Percentiles rank a stretch among this genome's conserved stretches.
These are phyloP conservation scores for Xenoacremonium recifei DNA, from an alignment of 2,329 filamentous ascomycete genomes.

Conservation along the genomic window DNA sequence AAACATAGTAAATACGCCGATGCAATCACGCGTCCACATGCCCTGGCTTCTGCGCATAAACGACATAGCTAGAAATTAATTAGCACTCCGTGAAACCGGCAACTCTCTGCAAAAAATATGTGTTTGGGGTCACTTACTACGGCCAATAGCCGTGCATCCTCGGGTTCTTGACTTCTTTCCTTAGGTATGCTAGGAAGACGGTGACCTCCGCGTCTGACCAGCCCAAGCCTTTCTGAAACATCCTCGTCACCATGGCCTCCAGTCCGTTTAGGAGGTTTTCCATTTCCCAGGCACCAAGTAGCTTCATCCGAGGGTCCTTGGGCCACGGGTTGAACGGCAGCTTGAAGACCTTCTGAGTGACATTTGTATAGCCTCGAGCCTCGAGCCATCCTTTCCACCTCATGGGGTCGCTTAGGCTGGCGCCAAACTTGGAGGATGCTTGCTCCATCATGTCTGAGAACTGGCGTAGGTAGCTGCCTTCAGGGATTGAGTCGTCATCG, in stretches of 20 bases:
- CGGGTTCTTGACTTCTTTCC: conserved; percentile 27
- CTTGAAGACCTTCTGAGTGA: conserved; percentile 44
- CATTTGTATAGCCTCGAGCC: conserved; percentile 49
- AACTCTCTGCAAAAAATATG: not conserved
- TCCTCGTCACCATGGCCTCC: conserved; percentile 30
- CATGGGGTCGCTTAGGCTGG: conserved; percentile 24
- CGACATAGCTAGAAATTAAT: not conserved
- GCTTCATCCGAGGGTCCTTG: conserved; percentile 46
- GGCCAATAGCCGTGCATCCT: conserved; percentile 32
- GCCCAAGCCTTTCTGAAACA: conserved; percentile 31
- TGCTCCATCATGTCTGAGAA: conserved; percentile 23
- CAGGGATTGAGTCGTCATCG: conserved; percentile 31
- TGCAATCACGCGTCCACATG: too few species aligned
- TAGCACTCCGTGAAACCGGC: too few species aligned
- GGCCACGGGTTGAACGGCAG: conserved; percentile 49
- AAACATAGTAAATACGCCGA: too few species aligned
- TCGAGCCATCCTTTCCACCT: conserved; percentile 33
- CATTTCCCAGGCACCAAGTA: conserved; percentile 37
- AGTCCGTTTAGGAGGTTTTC: conserved; percentile 19
- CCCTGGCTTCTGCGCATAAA: too few species aligned
- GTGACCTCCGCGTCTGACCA: conserved; percentile 30
- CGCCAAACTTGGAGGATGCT: conserved; percentile 25
- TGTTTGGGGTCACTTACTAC: conserved; percentile 21
- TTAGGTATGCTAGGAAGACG: conserved; percentile 26
- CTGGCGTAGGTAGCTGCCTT: conserved; percentile 20